Conservation (phyloP, 148 eudicot species). For the Cornus kousa region DNA sequence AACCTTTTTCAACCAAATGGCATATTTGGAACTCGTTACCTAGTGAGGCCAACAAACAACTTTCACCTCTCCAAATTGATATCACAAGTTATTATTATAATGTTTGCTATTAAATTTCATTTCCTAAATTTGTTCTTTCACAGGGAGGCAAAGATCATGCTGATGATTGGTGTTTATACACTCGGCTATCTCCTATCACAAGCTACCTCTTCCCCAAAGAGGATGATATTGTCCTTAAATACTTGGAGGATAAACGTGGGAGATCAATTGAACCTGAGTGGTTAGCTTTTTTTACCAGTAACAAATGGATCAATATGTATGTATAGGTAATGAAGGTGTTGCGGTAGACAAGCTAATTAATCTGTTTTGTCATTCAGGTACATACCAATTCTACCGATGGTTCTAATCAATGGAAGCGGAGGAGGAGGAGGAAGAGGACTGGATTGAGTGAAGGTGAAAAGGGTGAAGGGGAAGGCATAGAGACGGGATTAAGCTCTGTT, state of each 20-base stretch:
- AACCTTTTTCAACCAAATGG: slow-evolving; percentile 23
- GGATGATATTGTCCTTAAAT: slow-evolving; percentile 73
- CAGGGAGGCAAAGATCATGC: slow-evolving; percentile 99
- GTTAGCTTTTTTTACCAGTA: slow-evolving; percentile 31
- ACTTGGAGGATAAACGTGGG: slow-evolving; percentile 73
- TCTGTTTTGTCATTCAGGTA: slow-evolving; percentile 45
- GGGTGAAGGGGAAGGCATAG: slow-evolving; percentile 27
- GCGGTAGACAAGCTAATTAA: not conserved
- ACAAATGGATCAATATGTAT: not conserved
- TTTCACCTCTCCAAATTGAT: not conserved
- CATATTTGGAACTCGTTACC: slow-evolving; percentile 77
- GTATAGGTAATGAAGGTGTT: not conserved
- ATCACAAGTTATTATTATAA: too few relatives aligned
- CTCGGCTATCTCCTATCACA: slow-evolving; percentile 51
- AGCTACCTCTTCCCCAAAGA: slow-evolving; percentile 72
- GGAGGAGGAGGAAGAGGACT: slow-evolving; percentile 21
- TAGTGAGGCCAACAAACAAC: slow-evolving; percentile 29
- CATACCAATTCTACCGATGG: slow-evolving; percentile 78
- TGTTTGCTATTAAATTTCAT: not conserved
- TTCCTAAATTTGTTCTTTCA: not conserved
- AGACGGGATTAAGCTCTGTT: slow-evolving; percentile 95
- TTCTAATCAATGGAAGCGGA: slow-evolving; percentile 96
- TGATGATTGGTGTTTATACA: slow-evolving; percentile 72
- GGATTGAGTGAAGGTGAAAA: too few relatives aligned
- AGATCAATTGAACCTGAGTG: slow-evolving; percentile 77